These are phyloP conservation scores for Solanum pimpinellifolium DNA, from an alignment of 257 asterid genomes.

Conservation along the genomic window DNA sequence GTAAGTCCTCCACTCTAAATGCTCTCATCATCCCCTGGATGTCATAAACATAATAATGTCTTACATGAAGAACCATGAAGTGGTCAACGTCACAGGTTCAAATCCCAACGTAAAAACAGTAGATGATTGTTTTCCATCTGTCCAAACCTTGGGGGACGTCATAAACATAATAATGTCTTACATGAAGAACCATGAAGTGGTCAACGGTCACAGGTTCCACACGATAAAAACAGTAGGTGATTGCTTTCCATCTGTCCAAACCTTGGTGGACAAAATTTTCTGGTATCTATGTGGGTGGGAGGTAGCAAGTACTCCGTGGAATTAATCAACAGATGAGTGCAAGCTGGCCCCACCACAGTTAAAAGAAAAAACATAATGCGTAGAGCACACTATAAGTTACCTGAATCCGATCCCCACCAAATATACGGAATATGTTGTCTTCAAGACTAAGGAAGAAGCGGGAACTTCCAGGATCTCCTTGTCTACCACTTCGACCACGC, in stretches of 20 bases:
- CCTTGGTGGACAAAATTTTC: background rate
- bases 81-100: no score
- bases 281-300: background rate
- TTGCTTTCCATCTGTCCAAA: background rate
- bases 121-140: no score
- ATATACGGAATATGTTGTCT: slow-evolving; percentile 93
- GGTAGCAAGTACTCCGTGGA: background rate
- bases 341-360: background rate
- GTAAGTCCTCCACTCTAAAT: slow-evolving; percentile 96
- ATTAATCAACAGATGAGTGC: background rate
- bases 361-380: background rate
- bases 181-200: background rate
- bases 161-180: slow-evolving; percentile 8
- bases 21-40: slow-evolving; percentile 95
- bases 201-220: background rate
- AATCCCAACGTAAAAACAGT: no score
- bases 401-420: slow-evolving; percentile 99
- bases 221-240: background rate
- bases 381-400: slow-evolving; percentile 14
- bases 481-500: slow-evolving; percentile 99
- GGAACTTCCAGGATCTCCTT: slow-evolving; percentile 99
- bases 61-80: background rate
- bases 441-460: slow-evolving; percentile 98
- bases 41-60: slow-evolving; percentile 9
- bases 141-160: background rate